Evolutionary conservation across 352 stramenopile species (phyloP).

Genomic region (Pythium brassicae): DNA sequence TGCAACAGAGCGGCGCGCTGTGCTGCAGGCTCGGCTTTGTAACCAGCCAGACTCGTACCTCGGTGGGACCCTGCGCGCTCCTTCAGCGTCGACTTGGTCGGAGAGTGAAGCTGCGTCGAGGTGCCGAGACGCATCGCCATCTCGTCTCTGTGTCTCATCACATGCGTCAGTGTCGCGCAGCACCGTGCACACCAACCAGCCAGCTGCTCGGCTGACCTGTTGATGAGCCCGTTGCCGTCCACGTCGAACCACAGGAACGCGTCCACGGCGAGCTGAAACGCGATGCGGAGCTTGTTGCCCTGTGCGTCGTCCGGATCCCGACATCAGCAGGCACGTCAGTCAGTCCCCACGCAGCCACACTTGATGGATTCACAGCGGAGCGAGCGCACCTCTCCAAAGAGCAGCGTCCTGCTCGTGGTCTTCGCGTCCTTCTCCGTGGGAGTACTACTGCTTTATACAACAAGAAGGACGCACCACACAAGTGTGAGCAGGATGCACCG

Average conservation of each 20-base stretch:
- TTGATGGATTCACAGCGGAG: not conserved
- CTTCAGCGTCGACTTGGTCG: constrained; percentile 54
- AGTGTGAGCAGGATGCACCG: not conserved
- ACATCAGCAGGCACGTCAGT: not conserved
- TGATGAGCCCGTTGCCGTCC: constrained; percentile 72
- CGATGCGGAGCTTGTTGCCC: constrained; percentile 77
- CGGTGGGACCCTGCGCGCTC: constrained; percentile 11
- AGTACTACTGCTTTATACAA: not conserved
- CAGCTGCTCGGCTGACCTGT: constrained; percentile 27
- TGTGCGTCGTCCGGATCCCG: constrained; percentile 6
- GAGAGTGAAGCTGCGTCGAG: constrained; percentile 68
- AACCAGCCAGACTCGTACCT: constrained; percentile 9
- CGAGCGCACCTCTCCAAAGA: constrained; percentile 63
- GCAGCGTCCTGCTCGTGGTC: constrained; percentile 27
- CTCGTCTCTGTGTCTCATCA: constrained; percentile 15
- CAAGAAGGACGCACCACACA: no score
- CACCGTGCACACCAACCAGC: not conserved
- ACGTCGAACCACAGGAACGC: constrained; percentile 86
- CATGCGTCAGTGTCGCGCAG: no score
- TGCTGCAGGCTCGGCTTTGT: no score
- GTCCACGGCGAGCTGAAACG: constrained; percentile 78
- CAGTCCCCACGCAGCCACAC: not conserved
- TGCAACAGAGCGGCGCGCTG: no score
- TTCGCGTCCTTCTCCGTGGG: constrained; percentile 5
- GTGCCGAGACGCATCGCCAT: constrained; percentile 58